These are phyloP conservation scores for Coemansia sp. DNA, from an alignment of 192 early-diverging fungal species.

Conservation along the genomic window DNA sequence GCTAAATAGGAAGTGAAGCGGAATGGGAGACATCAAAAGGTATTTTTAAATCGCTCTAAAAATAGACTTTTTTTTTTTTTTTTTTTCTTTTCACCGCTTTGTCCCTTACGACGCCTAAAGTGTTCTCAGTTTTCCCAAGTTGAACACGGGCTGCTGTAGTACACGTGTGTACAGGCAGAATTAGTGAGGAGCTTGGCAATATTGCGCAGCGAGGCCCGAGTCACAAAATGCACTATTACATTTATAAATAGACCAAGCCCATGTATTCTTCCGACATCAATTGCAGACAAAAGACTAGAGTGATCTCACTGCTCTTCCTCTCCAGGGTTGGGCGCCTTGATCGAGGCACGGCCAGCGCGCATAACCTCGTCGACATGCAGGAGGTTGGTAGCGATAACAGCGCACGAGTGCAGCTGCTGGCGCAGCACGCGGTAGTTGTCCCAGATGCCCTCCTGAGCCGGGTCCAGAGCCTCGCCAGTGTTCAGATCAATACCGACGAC, in stretches of 20 bases:
- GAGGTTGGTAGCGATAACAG: conserved; percentile 98
- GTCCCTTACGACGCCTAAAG: neutral
- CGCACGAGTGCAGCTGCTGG: conserved; percentile 94
- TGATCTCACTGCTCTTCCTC: conserved; percentile 25
- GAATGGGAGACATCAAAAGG: neutral
- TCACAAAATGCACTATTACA: too few species aligned
- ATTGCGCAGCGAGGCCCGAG: too few species aligned
- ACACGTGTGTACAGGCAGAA: too few species aligned
- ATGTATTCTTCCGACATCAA: neutral
- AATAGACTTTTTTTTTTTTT: neutral
- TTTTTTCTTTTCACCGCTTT: neutral
- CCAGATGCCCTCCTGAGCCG: conserved; percentile 91
- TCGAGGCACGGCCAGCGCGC: conserved; percentile 65
- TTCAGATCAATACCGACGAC: conserved; percentile 91
- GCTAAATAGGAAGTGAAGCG: neutral
- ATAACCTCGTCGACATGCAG: conserved; percentile 99
- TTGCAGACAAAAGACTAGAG: too few species aligned
- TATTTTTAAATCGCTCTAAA: neutral
- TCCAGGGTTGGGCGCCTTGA: conserved; percentile 55
- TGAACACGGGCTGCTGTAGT: too few species aligned
- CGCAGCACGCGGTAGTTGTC: conserved; percentile 98
- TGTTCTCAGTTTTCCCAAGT: neutral
- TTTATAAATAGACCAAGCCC: neutral
- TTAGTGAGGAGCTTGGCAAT: neutral
- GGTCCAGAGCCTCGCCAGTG: conserved; percentile 93